Percentiles rank a stretch among this genome's conserved stretches.
Evolutionary conservation across 805 yeast species (phyloP).

Genomic region (Kazachstania kunashirensis): DNA sequence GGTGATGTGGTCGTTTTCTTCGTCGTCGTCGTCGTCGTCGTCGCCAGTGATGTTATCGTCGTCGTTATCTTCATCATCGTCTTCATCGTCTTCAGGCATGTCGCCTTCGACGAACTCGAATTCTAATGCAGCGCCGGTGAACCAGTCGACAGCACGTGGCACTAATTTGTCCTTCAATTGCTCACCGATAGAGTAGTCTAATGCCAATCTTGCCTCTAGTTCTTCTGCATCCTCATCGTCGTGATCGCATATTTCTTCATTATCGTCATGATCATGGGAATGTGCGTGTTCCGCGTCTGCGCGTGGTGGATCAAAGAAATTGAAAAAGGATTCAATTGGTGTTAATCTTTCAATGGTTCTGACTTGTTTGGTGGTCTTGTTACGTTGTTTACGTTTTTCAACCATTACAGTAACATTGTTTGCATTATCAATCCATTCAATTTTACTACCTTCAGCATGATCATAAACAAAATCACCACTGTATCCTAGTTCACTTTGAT

Average conservation of each 20-base stretch:
- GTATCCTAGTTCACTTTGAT: conserved; percentile 88
- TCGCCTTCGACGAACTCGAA: conserved; percentile 53
- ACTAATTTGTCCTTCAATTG: conserved; percentile 90
- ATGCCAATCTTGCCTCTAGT: conserved; percentile 73
- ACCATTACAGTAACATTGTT: conserved; percentile 74
- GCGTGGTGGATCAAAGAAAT: conserved; percentile 89
- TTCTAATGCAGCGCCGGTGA: conserved; percentile 92
- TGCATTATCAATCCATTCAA: conserved; percentile 75
- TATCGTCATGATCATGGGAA: conserved; percentile 40
- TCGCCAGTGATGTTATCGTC: conserved; percentile 53
- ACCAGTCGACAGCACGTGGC: conserved; percentile 97
- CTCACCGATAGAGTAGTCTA: conserved; percentile 94
- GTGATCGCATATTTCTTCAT: conserved; percentile 41
- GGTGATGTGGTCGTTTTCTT: conserved; percentile 29
- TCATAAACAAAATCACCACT: conserved; percentile 95
- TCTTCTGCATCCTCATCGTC: conserved; percentile 58
- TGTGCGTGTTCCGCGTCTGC: conserved; percentile 34
- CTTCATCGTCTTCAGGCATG: conserved; percentile 52
- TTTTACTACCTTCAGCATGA: conserved; percentile 81
- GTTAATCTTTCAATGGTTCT: conserved; percentile 90
- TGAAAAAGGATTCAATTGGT: conserved; percentile 92
- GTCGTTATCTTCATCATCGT: conserved; percentile 53
- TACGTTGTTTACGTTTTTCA: conserved; percentile 95
- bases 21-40: conserved; percentile 30
- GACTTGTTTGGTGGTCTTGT: conserved; percentile 91